These are phyloP conservation scores for Sporothrix globosa DNA, from an alignment of 2,329 filamentous ascomycete genomes.

Conservation along the genomic window DNA sequence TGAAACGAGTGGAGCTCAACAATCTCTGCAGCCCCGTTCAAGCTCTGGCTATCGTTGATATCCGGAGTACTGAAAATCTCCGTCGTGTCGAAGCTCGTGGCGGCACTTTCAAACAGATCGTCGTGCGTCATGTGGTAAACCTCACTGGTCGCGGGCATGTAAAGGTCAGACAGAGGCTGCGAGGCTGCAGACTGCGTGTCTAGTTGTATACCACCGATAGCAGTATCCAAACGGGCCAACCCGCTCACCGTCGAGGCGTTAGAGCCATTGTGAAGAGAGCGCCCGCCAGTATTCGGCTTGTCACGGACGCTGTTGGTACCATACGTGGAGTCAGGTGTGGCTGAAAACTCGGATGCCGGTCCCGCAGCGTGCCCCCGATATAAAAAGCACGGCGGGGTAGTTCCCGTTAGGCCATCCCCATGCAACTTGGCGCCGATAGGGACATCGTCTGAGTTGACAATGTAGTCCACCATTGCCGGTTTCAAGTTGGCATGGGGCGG, in stretches of 20 bases:
- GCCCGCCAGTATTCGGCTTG: background rate
- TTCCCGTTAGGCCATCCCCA: too few relatives aligned
- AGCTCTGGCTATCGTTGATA: slow-evolving; percentile 15
- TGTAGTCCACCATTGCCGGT: background rate
- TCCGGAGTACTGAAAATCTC: slow-evolving; percentile 9
- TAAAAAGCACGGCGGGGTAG: too few relatives aligned
- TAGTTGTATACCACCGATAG: background rate
- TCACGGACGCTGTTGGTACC: slow-evolving; percentile 13
- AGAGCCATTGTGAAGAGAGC: slow-evolving; percentile 3
- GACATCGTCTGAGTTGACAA: background rate
- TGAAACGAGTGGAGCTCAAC: background rate
- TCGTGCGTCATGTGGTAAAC: background rate
- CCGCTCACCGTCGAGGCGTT: slow-evolving; percentile 8
- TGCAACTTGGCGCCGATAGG: background rate
- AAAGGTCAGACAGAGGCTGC: background rate
- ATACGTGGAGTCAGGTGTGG: slow-evolving; percentile 16
- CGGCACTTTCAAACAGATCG: background rate
- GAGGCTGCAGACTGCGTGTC: slow-evolving; percentile 12
- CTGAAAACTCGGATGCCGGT: background rate
- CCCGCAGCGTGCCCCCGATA: background rate
- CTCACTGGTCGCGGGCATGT: background rate
- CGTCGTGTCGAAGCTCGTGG: background rate
- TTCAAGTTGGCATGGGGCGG: background rate
- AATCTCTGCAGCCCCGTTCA: background rate
- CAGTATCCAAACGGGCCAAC: background rate